These are phyloP conservation scores for Geranomyces variabilis DNA, from an alignment of 192 early-diverging fungal genomes.

Conservation along the genomic window DNA sequence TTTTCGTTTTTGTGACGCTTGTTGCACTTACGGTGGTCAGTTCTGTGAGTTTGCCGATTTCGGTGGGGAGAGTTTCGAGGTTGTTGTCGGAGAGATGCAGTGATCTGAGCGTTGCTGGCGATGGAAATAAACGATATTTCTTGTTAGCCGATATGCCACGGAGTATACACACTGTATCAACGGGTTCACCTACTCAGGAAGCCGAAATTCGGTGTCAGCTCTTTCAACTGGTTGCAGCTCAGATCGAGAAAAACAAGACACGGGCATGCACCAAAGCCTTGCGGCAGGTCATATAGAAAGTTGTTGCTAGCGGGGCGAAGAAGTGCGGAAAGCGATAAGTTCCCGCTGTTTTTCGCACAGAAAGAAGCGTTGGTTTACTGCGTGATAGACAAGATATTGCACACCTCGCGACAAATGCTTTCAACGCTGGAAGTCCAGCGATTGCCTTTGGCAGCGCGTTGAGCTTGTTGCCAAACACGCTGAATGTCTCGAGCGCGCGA, in stretches of 20 bases:
- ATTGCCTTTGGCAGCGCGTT: constrained; percentile 37
- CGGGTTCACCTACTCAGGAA: constrained; percentile 36
- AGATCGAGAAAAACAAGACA: constrained; percentile 44
- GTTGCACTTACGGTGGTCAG: constrained; percentile 35
- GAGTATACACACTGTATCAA: no score
- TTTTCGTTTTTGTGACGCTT: no score
- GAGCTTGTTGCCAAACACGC: constrained; percentile 46
- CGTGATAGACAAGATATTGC: no score
- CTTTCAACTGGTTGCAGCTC: constrained; percentile 42
- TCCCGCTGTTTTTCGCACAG: no score
- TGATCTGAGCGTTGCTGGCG: constrained; percentile 36
- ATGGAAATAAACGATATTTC: neutral
- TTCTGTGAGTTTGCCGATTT: constrained; percentile 43
- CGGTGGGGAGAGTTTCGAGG: constrained; percentile 40
- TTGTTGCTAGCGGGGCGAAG: constrained; percentile 31
- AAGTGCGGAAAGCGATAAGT: neutral
- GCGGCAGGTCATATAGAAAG: constrained; percentile 40
- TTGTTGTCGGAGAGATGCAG: constrained; percentile 48
- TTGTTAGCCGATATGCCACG: no score
- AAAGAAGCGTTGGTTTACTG: no score
- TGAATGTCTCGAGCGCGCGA: constrained; percentile 38
- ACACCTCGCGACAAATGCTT: constrained; percentile 31
- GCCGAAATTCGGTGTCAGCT: constrained; percentile 46
- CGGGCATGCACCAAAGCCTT: constrained; percentile 45
- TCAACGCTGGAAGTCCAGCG: constrained; percentile 21